Evolutionary conservation across 192 early-diverging fungal genomes (phyloP), one percentile per base, ranked within the genome.

Genomic region (Gonapodya prolifera): DNA sequence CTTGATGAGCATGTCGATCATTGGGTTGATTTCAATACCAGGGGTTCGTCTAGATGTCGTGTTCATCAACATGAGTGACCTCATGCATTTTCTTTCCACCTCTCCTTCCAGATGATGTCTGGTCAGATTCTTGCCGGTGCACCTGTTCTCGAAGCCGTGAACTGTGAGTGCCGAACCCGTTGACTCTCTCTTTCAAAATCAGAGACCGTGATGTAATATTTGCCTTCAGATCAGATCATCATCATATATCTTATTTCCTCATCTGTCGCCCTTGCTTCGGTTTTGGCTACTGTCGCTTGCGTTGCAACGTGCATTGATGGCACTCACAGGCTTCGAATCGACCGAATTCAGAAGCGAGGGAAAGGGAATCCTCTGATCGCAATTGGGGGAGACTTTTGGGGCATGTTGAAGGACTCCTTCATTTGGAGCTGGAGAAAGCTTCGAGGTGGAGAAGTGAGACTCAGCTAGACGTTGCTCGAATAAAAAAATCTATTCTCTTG

Each of bases 91-190:
- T 32, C 28, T 8, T 73, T n/a, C n/a, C n/a, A n/a, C n/a, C n/a
- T n/a, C n/a, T n/a, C 8, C 16, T 73, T 29, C 18, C 18, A 32
- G 71, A 73, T 73, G 71, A 73, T 73, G 71, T 30, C 71, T 2
- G 71, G 71, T 32, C 71, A 73, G 31, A 73, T 73, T 32, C 71
- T 73, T 32, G 71, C 28, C 71, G 71, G 71, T 29, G 71, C 71
- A 2, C 71, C 71, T 18, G 32, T 73, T 16, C 28, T 30, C 18
- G 32, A 18, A 18, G 71, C 71, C 31, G 71, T 73, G 18, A 18
- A 32, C 13, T 73, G 32, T 73, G 28, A 73, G 71, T 32, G 29
- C 28, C 31, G 28, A 8, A 16, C 71, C 18, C 29, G 71, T 32
- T 73, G 18, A 18, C 28, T 73, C 16, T 73, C 71, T 69, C 45